These are phyloP conservation scores for Aciculosporium take DNA, from an alignment of 2,329 filamentous ascomycete genomes.

Conservation along the genomic window DNA sequence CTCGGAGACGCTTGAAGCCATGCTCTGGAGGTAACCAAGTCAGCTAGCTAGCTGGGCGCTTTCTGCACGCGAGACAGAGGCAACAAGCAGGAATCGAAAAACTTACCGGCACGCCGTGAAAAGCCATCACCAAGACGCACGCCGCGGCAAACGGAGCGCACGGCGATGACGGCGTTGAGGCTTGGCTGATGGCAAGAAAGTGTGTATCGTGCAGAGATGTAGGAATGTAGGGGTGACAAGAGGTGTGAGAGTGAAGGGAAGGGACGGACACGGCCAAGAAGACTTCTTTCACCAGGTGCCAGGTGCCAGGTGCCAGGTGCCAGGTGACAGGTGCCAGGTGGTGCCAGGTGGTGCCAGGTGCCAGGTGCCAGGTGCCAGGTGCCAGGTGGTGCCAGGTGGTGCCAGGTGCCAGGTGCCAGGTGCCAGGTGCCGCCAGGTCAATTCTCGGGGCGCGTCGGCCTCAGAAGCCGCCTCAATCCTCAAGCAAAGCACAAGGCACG, in stretches of 20 bases:
- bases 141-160: not conserved
- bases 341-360: no score
- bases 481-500: no score
- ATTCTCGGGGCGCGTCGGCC: no score
- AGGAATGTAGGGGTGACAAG: not conserved
- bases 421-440: no score
- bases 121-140: conserved; percentile 12
- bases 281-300: not conserved
- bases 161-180: not conserved
- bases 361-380: no score
- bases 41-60: conserved; percentile 5
- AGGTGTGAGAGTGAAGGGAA: not conserved
- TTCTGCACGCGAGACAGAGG: not conserved
- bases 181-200: not conserved
- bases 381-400: no score
- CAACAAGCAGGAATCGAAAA: not conserved
- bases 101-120: conserved; percentile 17
- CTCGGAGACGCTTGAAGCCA: conserved; percentile 29
- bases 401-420: no score
- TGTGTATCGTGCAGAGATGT: not conserved
- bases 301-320: no score
- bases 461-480: no score
- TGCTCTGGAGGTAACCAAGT: conserved; percentile 17
- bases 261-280: not conserved
- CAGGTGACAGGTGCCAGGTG: no score